These are phyloP conservation scores for Acanthamoeba castellanii DNA, from an alignment of 208 protist species.

Conservation along the genomic window DNA sequence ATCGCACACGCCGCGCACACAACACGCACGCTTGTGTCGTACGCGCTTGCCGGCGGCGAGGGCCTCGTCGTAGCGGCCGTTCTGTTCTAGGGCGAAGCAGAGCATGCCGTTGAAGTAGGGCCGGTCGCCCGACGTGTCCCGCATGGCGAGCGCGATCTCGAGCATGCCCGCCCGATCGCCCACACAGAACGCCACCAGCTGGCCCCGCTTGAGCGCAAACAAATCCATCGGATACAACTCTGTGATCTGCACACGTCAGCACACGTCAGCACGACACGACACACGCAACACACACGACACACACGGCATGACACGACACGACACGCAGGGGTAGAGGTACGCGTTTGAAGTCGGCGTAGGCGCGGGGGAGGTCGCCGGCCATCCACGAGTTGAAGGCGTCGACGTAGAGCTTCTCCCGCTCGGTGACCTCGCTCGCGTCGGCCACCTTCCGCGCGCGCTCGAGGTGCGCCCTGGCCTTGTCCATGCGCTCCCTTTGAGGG, in stretches of 20 bases:
- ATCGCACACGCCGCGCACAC: too few species aligned
- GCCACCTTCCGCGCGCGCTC: neutral
- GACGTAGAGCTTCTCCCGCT: slow-evolving; percentile 63
- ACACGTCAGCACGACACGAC: neutral
- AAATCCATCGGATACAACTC: slow-evolving; percentile 39
- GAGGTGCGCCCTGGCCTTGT: slow-evolving; percentile 54
- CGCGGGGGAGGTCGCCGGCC: slow-evolving; percentile 12
- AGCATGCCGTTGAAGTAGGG: slow-evolving; percentile 57
- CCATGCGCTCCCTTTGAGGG: neutral
- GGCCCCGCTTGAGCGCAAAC: slow-evolving; percentile 54
- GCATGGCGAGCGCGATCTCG: slow-evolving; percentile 22
- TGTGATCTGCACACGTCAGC: neutral
- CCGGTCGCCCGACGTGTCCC: neutral
- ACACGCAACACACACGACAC: neutral
- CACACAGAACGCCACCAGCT: slow-evolving; percentile 60
- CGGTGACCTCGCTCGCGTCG: slow-evolving; percentile 31
- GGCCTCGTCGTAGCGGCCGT: slow-evolving; percentile 42
- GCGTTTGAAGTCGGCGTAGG: slow-evolving; percentile 33
- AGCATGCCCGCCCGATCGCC: slow-evolving; percentile 41
- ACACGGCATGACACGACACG: neutral
- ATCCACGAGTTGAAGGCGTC: slow-evolving; percentile 61
- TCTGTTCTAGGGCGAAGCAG: slow-evolving; percentile 66
- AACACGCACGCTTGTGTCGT: neutral
- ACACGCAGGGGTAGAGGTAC: neutral
- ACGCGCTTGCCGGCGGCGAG: neutral